Evolutionary conservation across 2,329 filamentous ascomycete genomes (phyloP), one percentile per base, ranked within the genome.

Genomic region (Colletotrichum echinochloae): DNA sequence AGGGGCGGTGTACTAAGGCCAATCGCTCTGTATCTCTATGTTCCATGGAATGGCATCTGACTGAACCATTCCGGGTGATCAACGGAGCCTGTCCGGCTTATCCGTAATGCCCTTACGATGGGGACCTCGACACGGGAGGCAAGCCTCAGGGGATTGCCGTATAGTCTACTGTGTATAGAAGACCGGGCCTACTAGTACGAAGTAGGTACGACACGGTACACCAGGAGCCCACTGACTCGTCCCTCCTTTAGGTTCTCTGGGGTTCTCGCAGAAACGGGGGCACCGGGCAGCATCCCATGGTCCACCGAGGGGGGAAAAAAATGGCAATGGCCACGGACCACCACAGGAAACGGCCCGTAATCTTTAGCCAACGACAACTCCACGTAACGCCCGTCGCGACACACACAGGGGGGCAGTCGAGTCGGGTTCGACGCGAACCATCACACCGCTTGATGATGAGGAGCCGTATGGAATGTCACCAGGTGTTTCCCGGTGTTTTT

Each of bases 401-500:
- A 37, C 18, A 37, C 30, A 44, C 60, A 52, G 35, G 60, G 46
- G 48, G 35, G 35, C 4, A 37, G 35, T 37, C 11, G 12, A n/a
- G 23, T 26, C 12, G n/a, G 26, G 48, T 35, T 52, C 57, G 67
- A 57, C 44, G 41, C 66, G 64, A 70, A 59, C 33, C 20, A 64
- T 70, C 67, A 70, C 67, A 70, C 67, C 67, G 67, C 67, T 67
- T 68, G 67, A 70, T 67, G 57, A 67, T 64, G 51, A 67, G 52
- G 59, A 51, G 51, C 64, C 57, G 51, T 63, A 37, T 48, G 64
- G 52, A 63, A 67, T 70, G 67, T 70, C 67, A 70, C 67, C 52
- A 52, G 66, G 46, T 62, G n/a, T 52, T 54, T 59, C 56, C 57
- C 57, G 51, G 35, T 35, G 64, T 26, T 59, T 33, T 61, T 26